Conservation (phyloP, 2,329 filamentous ascomycete species). For the Xylaria sp. region DNA sequence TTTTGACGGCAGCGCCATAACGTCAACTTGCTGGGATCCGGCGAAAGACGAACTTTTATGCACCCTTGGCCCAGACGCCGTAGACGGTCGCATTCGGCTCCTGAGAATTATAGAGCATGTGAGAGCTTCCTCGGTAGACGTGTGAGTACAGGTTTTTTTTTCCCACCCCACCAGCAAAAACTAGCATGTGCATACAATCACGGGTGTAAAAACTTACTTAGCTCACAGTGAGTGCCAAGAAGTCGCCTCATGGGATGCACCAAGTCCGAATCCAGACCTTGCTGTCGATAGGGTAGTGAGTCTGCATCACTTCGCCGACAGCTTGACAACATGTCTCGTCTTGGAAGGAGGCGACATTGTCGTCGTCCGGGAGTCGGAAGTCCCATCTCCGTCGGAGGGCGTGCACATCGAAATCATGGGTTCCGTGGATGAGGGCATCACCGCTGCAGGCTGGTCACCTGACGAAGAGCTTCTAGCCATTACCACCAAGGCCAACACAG, state of each 20-base stretch:
- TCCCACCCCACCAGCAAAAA: neutral
- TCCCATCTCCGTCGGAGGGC: constrained; percentile 60
- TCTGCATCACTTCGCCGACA: constrained; percentile 88
- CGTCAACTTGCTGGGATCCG: constrained; percentile 87
- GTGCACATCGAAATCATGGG: constrained; percentile 95
- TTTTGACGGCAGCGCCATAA: constrained; percentile 63
- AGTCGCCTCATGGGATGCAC: constrained; percentile 90
- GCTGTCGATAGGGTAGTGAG: constrained; percentile 78
- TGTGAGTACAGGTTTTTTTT: constrained; percentile 51
- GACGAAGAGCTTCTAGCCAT: constrained; percentile 92
- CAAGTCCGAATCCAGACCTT: constrained; percentile 80
- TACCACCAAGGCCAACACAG: constrained; percentile 79
- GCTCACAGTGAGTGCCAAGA: constrained; percentile 51
- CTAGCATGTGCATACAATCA: constrained; percentile 5
- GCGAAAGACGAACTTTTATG: constrained; percentile 81
- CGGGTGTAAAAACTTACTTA: constrained; percentile 18
- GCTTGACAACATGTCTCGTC: constrained; percentile 79
- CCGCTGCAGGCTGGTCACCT: constrained; percentile 90
- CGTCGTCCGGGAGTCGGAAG: constrained; percentile 76
- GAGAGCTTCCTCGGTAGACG: constrained; percentile 48
- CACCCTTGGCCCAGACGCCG: constrained; percentile 81
- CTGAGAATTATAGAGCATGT: constrained; percentile 61
- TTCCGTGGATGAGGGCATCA: constrained; percentile 91
- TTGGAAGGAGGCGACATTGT: constrained; percentile 92
- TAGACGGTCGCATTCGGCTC: constrained; percentile 78